A percentile compares a stretch with the other conserved stretches of the same genome.
phyloP scores from a whole-genome alignment of 768 basidiomycete genomes.

The Lentinula edodes region DNA sequence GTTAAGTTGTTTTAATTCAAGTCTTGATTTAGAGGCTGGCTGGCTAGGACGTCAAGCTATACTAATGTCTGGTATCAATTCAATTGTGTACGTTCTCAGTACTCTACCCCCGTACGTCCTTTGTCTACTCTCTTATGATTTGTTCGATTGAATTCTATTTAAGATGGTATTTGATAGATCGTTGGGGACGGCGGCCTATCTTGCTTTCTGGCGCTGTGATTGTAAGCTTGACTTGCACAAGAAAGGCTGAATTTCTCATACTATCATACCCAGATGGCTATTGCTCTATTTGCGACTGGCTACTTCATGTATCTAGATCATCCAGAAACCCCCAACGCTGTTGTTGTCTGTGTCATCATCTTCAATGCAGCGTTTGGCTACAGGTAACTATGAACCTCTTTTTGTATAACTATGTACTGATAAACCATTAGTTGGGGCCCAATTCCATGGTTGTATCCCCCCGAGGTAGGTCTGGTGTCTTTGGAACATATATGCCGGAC shows the following conservation, averaged over 20 bases:
- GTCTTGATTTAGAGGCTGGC: slow-evolving; percentile 65
- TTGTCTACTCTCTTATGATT: neutral
- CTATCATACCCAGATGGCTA: slow-evolving; percentile 57
- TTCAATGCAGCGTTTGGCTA: slow-evolving; percentile 95
- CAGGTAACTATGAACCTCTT: slow-evolving; percentile 38
- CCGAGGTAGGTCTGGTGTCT: slow-evolving; percentile 45
- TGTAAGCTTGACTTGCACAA: slow-evolving; percentile 32
- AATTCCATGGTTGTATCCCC: slow-evolving; percentile 82
- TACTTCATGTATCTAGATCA: slow-evolving; percentile 94
- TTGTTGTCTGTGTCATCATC: slow-evolving; percentile 83
- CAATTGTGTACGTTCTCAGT: slow-evolving; percentile 71
- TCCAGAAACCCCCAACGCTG: slow-evolving; percentile 77
- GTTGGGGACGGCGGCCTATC: slow-evolving; percentile 85
- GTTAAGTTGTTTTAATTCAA: neutral
- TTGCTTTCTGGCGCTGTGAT: slow-evolving; percentile 80
- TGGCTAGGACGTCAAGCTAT: slow-evolving; percentile 93
- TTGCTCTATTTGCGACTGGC: slow-evolving; percentile 79
- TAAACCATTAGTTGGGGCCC: slow-evolving; percentile 65
- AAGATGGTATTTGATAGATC: slow-evolving; percentile 93
- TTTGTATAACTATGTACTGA: neutral
- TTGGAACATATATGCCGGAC: neutral
- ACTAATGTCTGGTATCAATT: slow-evolving; percentile 94
- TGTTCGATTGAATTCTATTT: slow-evolving; percentile 8
- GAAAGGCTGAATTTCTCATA: neutral
- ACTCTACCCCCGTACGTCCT: slow-evolving; percentile 74